Evolutionary conservation across 1,139 yeast species (phyloP), one percentile per base, ranked within the genome.

Genomic region (Geotrichum siamense): DNA sequence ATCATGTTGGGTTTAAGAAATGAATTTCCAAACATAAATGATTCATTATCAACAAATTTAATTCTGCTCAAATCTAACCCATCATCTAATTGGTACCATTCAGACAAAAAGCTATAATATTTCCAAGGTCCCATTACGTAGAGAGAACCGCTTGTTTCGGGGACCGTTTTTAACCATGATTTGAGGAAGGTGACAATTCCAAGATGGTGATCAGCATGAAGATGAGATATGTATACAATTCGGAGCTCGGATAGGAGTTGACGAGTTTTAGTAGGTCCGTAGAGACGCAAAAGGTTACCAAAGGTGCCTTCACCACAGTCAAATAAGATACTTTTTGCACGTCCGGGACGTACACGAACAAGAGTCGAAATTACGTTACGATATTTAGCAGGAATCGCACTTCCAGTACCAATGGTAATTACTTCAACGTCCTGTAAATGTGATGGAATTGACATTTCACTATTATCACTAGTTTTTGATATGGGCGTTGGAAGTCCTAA

Each of bases 201-300:
- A 38, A 91, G 65, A 61, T 91, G 97, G 60, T 93, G 99, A 59
- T 93, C 99, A 0, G 98, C 98, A 64, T 93, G 99, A 53, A 91
- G 68, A 67, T 93, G 99, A 54, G 95, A 83, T 45, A 93, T 68
- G 56, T 77, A 84, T 19, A 91, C 68, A 50, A 85, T 51, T 21
- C 72, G 67, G 48, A 89, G 63, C 55, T 87, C 93, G 34, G 64
- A 55, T 35, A 81, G 60, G 19, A 80, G 70, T 29, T 65, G 58
- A 43, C 55, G 39, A 4, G 57, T 50, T 9, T 68, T 69, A 1
- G 67, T 64, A 4, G 69, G 68, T 1, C 81, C 81, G 51, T 78
- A 78, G 44, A 76, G 68, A 53, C 97, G 74, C 35, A 68, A 62
- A 52, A 93, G 63, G 1, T 85, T 67, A 0, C 95, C 96, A 25